Conservation (phyloP, 2,329 filamentous ascomycete species). For the Conoideocrella luteorostrata region DNA sequence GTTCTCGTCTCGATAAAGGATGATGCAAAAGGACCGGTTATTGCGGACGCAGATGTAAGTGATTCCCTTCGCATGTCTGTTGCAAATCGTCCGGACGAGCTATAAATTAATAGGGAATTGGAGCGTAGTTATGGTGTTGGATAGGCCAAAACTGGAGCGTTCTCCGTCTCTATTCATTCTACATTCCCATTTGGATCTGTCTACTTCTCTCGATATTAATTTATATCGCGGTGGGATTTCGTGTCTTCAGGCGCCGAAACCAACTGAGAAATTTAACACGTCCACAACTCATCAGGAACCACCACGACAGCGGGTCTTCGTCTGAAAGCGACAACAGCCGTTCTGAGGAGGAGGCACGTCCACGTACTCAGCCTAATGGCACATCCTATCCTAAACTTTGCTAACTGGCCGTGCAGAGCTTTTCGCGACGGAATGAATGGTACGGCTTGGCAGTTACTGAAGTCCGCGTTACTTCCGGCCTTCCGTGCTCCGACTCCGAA, state of each 20-base stretch:
- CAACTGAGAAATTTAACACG: conserved; percentile 40
- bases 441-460: conserved; percentile 45
- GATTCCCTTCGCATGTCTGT: no score
- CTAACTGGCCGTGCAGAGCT: conserved; percentile 11
- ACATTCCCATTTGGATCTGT: conserved; percentile 55
- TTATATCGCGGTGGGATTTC: conserved; percentile 50
- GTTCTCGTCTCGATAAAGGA: conserved; percentile 53
- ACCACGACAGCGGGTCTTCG: conserved; percentile 15
- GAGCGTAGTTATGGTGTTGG: conserved; percentile 54
- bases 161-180: conserved; percentile 53
- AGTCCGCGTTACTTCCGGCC: conserved; percentile 35
- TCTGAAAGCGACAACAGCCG: conserved; percentile 21
- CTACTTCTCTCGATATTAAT: conserved; percentile 48
- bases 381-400: not conserved
- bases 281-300: conserved; percentile 17
- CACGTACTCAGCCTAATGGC: not conserved
- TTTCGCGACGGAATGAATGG: conserved; percentile 22
- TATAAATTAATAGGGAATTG: not conserved
- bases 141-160: conserved; percentile 47
- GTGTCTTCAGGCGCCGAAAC: conserved; percentile 53
- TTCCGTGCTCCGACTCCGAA: conserved; percentile 11
- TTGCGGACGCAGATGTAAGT: conserved; percentile 51
- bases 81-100: no score
- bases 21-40: conserved; percentile 34
- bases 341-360: conserved; percentile 28